Base-by-base conservation (phyloP, 768 basidiomycete species). In the Termitomyces sp. region DNA sequence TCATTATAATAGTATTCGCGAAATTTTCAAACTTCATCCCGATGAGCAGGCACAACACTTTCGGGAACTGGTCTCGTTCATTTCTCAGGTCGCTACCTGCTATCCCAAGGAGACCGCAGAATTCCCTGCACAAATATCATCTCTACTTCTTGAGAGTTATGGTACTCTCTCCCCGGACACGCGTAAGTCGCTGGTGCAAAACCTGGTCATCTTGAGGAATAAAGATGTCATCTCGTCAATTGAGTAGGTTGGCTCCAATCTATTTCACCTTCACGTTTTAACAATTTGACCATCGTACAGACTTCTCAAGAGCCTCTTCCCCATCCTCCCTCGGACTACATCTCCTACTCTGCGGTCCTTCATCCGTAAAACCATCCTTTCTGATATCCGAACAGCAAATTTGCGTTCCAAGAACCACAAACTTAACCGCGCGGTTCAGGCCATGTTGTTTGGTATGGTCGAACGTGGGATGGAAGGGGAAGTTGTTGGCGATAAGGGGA, bases 361-460 rank as follows among this genome's bases (percentile, higher is more conserved):
- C 68, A 97, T 98, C 68, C 90, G 94, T 15, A 90, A 89, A 71
- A 97, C 95, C 7, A 98, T 99, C 70, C 81, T 98, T 22, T 89
- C 92, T 12, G 97, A 98, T 67, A 92, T 99, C 62, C 87, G 88
- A 65, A 91, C 90, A 1, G 95, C 96, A 45, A 99, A 99, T 72
- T 75, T 87, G 38, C 88, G 86, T 57, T 81, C 89, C 44, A 94
- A 92, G 71, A 97, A 98, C 69, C 94, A 97, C 78, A 96, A 96
- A 72, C 85, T 99, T 32, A 99, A 99, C 71, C 86, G 93, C 40
- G 90, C 94, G 22, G 94, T 99, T 0, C 97, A 99, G 71, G 89
- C 94, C 13, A 91, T 98, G 84, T 80, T 98, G 35, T 98, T 98
- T 71, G 84, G 86, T 48, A 98, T 98, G 96, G 87, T 98, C 8